Conservation (phyloP, 2,329 filamentous ascomycete species). For the Dactylellina drechsleri region DNA sequence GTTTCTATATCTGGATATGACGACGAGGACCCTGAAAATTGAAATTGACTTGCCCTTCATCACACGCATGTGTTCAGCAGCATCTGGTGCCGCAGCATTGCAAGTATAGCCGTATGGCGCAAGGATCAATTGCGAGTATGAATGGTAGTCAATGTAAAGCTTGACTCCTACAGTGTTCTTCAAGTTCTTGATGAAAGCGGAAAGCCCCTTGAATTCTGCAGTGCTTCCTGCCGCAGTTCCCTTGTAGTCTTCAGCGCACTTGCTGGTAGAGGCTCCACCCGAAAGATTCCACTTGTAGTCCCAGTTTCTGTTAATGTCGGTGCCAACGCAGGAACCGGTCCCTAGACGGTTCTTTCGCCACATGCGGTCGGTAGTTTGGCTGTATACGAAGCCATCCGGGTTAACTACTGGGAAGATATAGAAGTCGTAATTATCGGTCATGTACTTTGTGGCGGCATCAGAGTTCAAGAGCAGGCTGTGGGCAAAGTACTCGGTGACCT, state of each 20-base stretch:
- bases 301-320: conserved; percentile 72
- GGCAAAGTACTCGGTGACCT: conserved; percentile 67
- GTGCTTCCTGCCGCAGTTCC: conserved; percentile 64
- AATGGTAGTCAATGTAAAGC: conserved; percentile 73
- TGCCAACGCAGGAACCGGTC: conserved; percentile 64
- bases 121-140: conserved; percentile 68
- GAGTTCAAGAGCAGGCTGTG: conserved; percentile 66
- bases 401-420: conserved; percentile 73
- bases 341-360: conserved; percentile 72
- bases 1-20: background rate
- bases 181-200: conserved; percentile 64
- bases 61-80: conserved; percentile 62
- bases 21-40: background rate
- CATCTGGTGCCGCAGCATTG: conserved; percentile 28
- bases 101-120: conserved; percentile 47
- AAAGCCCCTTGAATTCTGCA: conserved; percentile 67
- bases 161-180: conserved; percentile 57
- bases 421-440: conserved; percentile 73
- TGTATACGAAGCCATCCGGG: conserved; percentile 71
- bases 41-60: conserved; percentile 61
- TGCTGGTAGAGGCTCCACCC: conserved; percentile 66
- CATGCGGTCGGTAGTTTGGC: conserved; percentile 68
- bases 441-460: conserved; percentile 59
- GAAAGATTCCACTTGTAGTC: conserved; percentile 65
- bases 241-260: conserved; percentile 67